These are phyloP conservation scores for Chytriomyces hyalinus DNA, from an alignment of 192 early-diverging fungal species.

Conservation along the genomic window DNA sequence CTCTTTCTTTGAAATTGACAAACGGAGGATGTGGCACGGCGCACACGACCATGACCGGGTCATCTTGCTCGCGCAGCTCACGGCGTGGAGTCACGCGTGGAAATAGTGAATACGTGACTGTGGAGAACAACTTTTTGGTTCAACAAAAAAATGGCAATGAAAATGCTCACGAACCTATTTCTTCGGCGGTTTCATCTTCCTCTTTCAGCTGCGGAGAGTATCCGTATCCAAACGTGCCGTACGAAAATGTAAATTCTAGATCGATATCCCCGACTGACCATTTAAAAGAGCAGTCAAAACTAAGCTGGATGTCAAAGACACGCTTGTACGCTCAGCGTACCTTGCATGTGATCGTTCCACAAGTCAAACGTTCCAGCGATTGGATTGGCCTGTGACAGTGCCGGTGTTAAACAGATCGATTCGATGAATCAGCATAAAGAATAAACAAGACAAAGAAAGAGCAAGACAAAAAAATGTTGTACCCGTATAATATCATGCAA, in stretches of 20 bases:
- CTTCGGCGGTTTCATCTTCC: conserved; percentile 42
- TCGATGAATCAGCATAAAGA: not conserved
- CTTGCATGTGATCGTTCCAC: conserved; percentile 43
- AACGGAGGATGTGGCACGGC: conserved; percentile 53
- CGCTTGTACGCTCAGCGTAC: not conserved
- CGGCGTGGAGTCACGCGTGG: conserved; percentile 49
- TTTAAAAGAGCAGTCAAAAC: conserved; percentile 37
- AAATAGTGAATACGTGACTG: conserved; percentile 49
- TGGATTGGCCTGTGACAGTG: conserved; percentile 34
- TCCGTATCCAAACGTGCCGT: conserved; percentile 59
- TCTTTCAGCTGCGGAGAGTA: conserved; percentile 45
- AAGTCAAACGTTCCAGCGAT: conserved; percentile 46
- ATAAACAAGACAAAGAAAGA: not conserved
- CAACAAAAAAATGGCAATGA: not conserved
- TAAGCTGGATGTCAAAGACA: conserved; percentile 33
- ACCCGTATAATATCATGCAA: conserved; percentile 50
- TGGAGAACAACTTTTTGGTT: not conserved
- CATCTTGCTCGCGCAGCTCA: conserved; percentile 36
- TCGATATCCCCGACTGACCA: conserved; percentile 50
- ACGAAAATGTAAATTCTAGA: conserved; percentile 55
- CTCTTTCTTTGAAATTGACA: conserved; percentile 42
- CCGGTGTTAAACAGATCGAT: conserved; percentile 27
- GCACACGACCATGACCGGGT: conserved; percentile 44
- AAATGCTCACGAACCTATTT: conserved; percentile 14
- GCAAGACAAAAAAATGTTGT: conserved; percentile 15